Evolutionary conservation across 805 yeast species (phyloP), one percentile per base, ranked within the genome.

Genomic region (Nakazawaea peltata): DNA sequence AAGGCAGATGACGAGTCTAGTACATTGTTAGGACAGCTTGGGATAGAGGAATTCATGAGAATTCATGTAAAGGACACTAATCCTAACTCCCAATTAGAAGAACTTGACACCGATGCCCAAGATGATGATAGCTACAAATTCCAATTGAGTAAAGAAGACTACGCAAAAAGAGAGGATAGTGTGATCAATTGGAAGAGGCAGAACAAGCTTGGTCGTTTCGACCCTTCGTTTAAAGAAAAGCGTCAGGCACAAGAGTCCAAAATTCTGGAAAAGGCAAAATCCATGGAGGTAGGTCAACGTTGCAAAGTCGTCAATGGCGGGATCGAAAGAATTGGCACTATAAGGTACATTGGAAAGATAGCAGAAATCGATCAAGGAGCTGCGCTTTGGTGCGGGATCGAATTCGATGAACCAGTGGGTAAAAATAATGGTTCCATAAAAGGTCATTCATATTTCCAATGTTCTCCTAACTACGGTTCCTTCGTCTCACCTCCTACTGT

Each of bases 351-450:
- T 11, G 97, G 97, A 2, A 57, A 56, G 26, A 74, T 90, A 1
- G 64, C 73, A 0, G 75, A 69, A 26, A 70, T 87, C 32, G 77
- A 74, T 32, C 51, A 52, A 11, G 43, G 44, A 18, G 68, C 64
- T 2, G 69, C 46, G 14, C 44, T 57, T 1, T 90, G 97, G 96
- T 69, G 83, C 21, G 97, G 97, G 0, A 71, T 90, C 3, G 83
- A 79, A 46, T 77, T 87, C 36, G 92, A 83, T 46, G 86, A 82
- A 45, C 90, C 97, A 0, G 69, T 71, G 6, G 97, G 97, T 4
- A 85, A 81, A 53, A 85, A 88, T 49, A 74, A 85, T 49, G 97
- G 97, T 0, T 57, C 74, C 15, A 60, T 86, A 26, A 72, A 75
- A 24, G 87, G 84, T 0, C 51, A 45, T 1, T 48, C 65, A 24